A percentile compares a stretch with the other conserved stretches of the same genome.
These are phyloP conservation scores for Metroxylon sagu DNA, from an alignment of 176 grass and related monocot genomes.

Conservation along the genomic window DNA sequence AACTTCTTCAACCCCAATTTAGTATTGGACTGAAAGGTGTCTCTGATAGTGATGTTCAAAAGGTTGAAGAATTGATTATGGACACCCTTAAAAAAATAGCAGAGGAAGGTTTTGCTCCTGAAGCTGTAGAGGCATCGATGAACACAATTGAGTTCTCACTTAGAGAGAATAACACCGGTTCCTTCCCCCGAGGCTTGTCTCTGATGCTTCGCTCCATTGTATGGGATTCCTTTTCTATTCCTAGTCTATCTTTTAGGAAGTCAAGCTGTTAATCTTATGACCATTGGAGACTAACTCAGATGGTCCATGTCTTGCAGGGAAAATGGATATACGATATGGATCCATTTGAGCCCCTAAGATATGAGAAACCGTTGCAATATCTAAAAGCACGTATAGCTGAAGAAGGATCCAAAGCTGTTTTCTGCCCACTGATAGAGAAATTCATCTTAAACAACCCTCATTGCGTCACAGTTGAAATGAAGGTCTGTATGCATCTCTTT, in stretches of 20 bases:
- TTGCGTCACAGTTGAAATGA: slow-evolving; percentile 88
- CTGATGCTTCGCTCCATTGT: slow-evolving; percentile 96
- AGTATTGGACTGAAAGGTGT: slow-evolving; percentile 95
- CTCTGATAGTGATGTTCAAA: slow-evolving; percentile 60
- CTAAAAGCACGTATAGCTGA: slow-evolving; percentile 77
- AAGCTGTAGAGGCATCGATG: slow-evolving; percentile 95
- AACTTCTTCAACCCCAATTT: slow-evolving; percentile 88
- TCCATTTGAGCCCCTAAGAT: slow-evolving; percentile 96
- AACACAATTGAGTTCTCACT: slow-evolving; percentile 96
- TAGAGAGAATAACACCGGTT: slow-evolving; percentile 93
- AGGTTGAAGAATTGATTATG: slow-evolving; percentile 83
- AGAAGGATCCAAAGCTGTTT: slow-evolving; percentile 87
- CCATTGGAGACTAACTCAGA: background rate
- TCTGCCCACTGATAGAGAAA: slow-evolving; percentile 74
- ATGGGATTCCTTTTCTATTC: slow-evolving; percentile 17
- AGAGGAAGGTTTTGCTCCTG: slow-evolving; percentile 78
- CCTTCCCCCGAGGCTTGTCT: slow-evolving; percentile 88
- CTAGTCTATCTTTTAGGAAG: too few relatives aligned
- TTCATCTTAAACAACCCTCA: slow-evolving; percentile 83
- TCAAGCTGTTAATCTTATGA: too few relatives aligned
- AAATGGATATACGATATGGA: slow-evolving; percentile 99
- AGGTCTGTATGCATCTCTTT: slow-evolving; percentile 30
- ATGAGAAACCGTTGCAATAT: slow-evolving; percentile 71
- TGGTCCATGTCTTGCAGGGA: slow-evolving; percentile 38
- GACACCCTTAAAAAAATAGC: slow-evolving; percentile 61